A percentile compares a stretch with the other conserved stretches of the same genome.
phyloP scores from a whole-genome alignment of 2,329 filamentous ascomycete species.

The Trichoderma sp. region DNA sequence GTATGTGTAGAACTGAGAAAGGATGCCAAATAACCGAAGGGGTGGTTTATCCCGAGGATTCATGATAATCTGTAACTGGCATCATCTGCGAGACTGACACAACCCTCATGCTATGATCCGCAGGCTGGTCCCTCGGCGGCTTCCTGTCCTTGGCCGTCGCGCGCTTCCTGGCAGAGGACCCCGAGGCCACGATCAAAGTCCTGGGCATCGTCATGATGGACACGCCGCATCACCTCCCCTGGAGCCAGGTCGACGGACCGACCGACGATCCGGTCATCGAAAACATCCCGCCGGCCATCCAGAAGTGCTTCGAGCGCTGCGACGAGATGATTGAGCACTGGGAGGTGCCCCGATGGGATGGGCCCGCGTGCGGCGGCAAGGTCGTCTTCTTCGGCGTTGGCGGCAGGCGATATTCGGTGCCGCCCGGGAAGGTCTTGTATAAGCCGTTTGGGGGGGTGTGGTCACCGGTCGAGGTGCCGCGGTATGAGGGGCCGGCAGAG shows the following conservation, averaged over 20 bases:
- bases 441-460: slow-evolving; percentile 32
- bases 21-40: too few relatives aligned
- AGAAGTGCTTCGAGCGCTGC: slow-evolving; percentile 39
- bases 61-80: not conserved
- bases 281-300: slow-evolving; percentile 35
- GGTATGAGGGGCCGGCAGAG: slow-evolving; percentile 7
- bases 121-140: slow-evolving; percentile 40
- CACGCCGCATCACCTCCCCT: slow-evolving; percentile 36
- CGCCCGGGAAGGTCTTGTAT: slow-evolving; percentile 32
- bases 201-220: slow-evolving; percentile 38
- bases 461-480: slow-evolving; percentile 27
- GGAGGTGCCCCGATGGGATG: slow-evolving; percentile 36
- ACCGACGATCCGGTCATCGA: slow-evolving; percentile 31
- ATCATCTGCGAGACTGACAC: not conserved
- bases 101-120: not conserved
- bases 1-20: slow-evolving; percentile 30
- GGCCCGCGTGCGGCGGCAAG: slow-evolving; percentile 28
- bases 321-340: slow-evolving; percentile 38
- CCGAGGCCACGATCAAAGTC: slow-evolving; percentile 33
- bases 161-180: slow-evolving; percentile 34
- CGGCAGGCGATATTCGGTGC: slow-evolving; percentile 30
- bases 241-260: slow-evolving; percentile 28
- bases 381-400: slow-evolving; percentile 29
- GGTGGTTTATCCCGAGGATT: too few relatives aligned
- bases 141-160: slow-evolving; percentile 36